These are phyloP conservation scores for Arthroderma sp. DNA, from an alignment of 2,329 filamentous ascomycete genomes.

Conservation along the genomic window DNA sequence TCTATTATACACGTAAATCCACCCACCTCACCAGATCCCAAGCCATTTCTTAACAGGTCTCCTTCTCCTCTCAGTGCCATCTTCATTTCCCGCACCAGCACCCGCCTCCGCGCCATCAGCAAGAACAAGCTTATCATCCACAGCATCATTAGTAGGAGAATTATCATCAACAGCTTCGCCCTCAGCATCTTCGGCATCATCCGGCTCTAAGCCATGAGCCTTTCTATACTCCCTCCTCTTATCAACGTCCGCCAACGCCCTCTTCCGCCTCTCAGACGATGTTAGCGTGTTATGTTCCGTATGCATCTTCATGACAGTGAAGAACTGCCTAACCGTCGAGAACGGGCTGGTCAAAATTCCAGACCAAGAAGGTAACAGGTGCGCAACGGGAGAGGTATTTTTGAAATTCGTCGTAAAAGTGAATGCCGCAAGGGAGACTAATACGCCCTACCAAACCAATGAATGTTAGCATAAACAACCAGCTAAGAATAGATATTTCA, in stretches of 20 bases:
- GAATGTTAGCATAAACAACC: neutral
- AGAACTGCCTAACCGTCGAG: slow-evolving; percentile 48
- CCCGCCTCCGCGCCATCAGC: slow-evolving; percentile 19
- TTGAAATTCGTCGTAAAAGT: slow-evolving; percentile 71
- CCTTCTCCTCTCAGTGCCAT: slow-evolving; percentile 31
- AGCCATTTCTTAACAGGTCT: slow-evolving; percentile 63
- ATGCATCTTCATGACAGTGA: slow-evolving; percentile 65
- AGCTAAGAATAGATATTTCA: slow-evolving; percentile 6
- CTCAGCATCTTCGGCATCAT: slow-evolving; percentile 19
- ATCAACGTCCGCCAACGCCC: slow-evolving; percentile 68
- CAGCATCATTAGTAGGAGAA: slow-evolving; percentile 23
- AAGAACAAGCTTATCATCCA: slow-evolving; percentile 16
- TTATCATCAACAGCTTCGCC: slow-evolving; percentile 16
- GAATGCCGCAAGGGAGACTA: slow-evolving; percentile 54
- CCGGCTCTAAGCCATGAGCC: slow-evolving; percentile 63
- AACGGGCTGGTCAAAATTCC: slow-evolving; percentile 59
- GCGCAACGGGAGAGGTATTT: slow-evolving; percentile 61
- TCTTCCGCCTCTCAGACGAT: slow-evolving; percentile 57
- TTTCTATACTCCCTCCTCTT: slow-evolving; percentile 78
- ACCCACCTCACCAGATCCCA: slow-evolving; percentile 53
- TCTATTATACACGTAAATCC: neutral
- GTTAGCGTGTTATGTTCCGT: slow-evolving; percentile 55
- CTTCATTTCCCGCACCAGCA: slow-evolving; percentile 10
- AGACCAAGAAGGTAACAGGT: slow-evolving; percentile 60
- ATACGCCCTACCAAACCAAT: slow-evolving; percentile 42